Evolutionary conservation across 306 rosid species (phyloP).

Genomic region (Acacia crassicarpa): DNA sequence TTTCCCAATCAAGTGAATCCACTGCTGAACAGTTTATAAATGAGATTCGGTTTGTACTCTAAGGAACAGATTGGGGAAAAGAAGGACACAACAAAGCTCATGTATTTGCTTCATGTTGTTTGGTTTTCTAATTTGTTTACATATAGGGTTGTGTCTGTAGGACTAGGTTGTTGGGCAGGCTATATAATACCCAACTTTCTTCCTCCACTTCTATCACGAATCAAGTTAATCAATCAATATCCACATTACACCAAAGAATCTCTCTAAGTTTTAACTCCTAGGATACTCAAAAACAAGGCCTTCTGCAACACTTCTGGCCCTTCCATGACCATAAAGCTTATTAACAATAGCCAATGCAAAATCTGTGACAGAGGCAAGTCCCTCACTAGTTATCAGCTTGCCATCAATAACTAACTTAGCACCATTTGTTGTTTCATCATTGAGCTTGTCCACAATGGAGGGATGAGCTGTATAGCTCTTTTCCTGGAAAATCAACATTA

Average conservation of each 20-base stretch:
- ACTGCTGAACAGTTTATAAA: constrained; percentile 3
- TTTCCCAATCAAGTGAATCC: too few relatives aligned
- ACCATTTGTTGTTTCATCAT: constrained; percentile 46
- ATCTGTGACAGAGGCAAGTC: constrained; percentile 67
- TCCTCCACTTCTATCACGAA: neutral
- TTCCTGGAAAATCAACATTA: constrained; percentile 49
- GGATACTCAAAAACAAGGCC: constrained; percentile 87
- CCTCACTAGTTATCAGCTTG: constrained; percentile 78
- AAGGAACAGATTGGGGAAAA: neutral
- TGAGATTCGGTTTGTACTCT: constrained; percentile 37
- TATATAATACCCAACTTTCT: too few relatives aligned
- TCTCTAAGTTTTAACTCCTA: constrained; percentile 30
- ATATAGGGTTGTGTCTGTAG: neutral
- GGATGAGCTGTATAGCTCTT: constrained; percentile 67
- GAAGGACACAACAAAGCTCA: constrained; percentile 13
- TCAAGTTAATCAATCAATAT: neutral
- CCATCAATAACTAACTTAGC: constrained; percentile 86
- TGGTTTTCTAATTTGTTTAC: neutral
- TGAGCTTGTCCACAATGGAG: constrained; percentile 37
- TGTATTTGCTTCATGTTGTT: constrained; percentile 27
- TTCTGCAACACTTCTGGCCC: constrained; percentile 96
- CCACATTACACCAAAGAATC: neutral
- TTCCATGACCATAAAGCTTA: constrained; percentile 77
- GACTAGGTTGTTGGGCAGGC: constrained; percentile 19
- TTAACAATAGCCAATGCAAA: constrained; percentile 79